Evolutionary conservation across 164 flowering plant genomes (phyloP).

Genomic region (Chimonanthus praecox): DNA sequence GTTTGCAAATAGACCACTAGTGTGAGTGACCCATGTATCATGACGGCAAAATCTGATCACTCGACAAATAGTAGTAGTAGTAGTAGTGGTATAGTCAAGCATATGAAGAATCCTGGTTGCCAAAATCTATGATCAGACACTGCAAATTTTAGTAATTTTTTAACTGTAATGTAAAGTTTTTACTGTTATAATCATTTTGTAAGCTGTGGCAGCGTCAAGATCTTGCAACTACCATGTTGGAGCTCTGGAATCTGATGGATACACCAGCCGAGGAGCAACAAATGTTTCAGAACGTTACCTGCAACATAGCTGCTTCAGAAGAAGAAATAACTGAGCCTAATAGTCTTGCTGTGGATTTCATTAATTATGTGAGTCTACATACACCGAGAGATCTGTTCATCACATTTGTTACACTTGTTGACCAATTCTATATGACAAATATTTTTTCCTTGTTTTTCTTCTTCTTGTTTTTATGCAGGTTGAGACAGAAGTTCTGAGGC

Average conservation of each 20-base stretch:
- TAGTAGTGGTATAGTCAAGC: too few species aligned
- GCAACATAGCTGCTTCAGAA: slow-evolving; percentile 65
- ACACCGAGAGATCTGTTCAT: not conserved
- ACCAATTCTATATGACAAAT: too few species aligned
- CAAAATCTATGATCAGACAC: too few species aligned
- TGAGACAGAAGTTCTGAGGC: slow-evolving; percentile 72
- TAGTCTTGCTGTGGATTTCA: slow-evolving; percentile 45
- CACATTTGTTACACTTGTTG: too few species aligned
- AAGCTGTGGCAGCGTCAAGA: slow-evolving; percentile 54
- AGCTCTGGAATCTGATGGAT: slow-evolving; percentile 89
- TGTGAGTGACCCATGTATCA: too few species aligned
- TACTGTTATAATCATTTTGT: not conserved
- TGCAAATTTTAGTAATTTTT: too few species aligned
- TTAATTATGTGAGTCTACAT: slow-evolving; percentile 45
- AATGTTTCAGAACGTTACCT: slow-evolving; percentile 62
- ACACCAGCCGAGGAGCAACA: slow-evolving; percentile 75
- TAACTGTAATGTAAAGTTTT: not conserved
- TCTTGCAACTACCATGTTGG: slow-evolving; percentile 59
- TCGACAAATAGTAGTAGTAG: too few species aligned
- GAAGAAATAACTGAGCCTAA: slow-evolving; percentile 61
- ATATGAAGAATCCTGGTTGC: too few species aligned
- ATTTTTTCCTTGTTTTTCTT: not conserved
- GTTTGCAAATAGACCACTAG: too few species aligned
- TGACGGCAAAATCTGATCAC: too few species aligned
- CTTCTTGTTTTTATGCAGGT: slow-evolving; percentile 39